Evolutionary conservation across 1,139 yeast species (phyloP), one percentile per base, ranked within the genome.

Genomic region (Suhomyces atakaporum): DNA sequence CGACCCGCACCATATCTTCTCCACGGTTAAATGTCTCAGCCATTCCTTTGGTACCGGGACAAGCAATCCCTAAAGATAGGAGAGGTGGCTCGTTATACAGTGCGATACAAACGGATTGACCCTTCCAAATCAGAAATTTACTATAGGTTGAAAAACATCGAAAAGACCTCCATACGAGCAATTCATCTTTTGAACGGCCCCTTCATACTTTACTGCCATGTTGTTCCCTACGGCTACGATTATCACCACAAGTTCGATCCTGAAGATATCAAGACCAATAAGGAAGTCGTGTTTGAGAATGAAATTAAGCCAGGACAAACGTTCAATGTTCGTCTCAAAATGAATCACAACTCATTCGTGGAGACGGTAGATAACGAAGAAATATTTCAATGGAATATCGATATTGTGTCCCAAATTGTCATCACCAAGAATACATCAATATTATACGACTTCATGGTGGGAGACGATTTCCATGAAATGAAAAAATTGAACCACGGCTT

Each of bases 241-340:
- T 61, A 60, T 38, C 63, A 58, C 16, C 46, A 56, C 33, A 42
- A 47, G 34, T 62, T 64, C 37, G 44, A 39, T 1, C 71, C 70
- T 8, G 60, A 51, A 2, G 46, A 60, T 25, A 31, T 39, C 7
- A 47, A 44, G 7, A 44, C 46, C 14, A 56, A 53, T 33, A 45
- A 56, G 25, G 75, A 70, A 44, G 62, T 70, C 8, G 60, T 56
- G 29, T 64, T 60, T 45, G 56, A 65, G 32, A 69, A 70, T 45
- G 63, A 61, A 36, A 59, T 87, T 22, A 78, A 77, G 39, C 88
- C 95, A 1, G 88, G 86, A 9, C 78, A 75, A 43, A 62, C 75
- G 2, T 79, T 78, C 49, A 73, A 73, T 41, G 73, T 75, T 2
- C 68, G 66, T 43, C 54, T 79, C 20, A 25, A 42, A 45, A 46